phyloP scores from a whole-genome alignment of 2,329 filamentous ascomycete genomes.

The Ambrosiella beaveri region DNA sequence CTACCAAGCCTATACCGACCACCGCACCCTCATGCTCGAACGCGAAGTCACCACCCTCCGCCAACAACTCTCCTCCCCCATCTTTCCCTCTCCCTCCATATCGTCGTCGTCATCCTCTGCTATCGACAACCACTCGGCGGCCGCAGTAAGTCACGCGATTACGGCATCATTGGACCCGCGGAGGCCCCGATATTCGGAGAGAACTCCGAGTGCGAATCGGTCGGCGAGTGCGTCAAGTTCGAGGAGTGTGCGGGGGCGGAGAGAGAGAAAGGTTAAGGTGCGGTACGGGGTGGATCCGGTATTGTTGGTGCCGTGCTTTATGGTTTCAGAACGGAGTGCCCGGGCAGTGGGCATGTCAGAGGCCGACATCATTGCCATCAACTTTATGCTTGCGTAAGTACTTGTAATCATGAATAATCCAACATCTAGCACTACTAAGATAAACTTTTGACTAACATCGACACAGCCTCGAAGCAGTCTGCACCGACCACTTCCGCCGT shows the following conservation, averaged over 20 bases:
- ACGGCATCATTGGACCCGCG: neutral
- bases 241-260: neutral
- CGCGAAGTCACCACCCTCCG: slow-evolving; percentile 7
- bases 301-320: slow-evolving; percentile 10
- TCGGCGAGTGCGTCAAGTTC: neutral
- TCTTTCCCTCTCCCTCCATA: neutral
- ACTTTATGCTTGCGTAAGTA: slow-evolving; percentile 13
- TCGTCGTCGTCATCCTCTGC: neutral
- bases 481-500: slow-evolving; percentile 10
- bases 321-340: slow-evolving; percentile 2
- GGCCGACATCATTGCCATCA: slow-evolving; percentile 6
- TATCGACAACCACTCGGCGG: neutral
- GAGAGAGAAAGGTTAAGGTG: slow-evolving; percentile 3
- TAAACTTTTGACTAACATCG: neutral
- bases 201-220: slow-evolving; percentile 5
- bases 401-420: neutral
- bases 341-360: slow-evolving; percentile 4
- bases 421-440: neutral
- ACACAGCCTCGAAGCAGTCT: slow-evolving; percentile 8
- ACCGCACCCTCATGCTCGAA: slow-evolving; percentile 1
- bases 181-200: slow-evolving; percentile 5
- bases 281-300: slow-evolving; percentile 6
- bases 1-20: slow-evolving; percentile 10
- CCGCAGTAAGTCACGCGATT: no score
- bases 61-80: neutral